Evolutionary conservation across 306 rosid genomes (phyloP).

Genomic region (Alnus glutinosa): DNA sequence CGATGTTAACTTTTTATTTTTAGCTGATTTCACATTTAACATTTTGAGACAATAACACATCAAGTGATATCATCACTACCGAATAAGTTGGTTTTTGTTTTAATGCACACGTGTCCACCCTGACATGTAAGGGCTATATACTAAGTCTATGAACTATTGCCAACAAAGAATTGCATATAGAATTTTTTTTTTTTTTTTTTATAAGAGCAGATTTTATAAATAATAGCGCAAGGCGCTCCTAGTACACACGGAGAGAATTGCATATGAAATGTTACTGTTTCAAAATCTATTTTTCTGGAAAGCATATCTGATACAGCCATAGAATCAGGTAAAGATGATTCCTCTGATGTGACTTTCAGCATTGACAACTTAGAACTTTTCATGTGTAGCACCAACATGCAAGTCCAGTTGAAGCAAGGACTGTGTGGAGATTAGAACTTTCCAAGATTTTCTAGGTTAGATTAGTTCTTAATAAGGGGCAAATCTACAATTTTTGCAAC

Average conservation of each 20-base stretch:
- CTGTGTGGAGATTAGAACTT: too few relatives aligned
- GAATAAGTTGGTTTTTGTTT: neutral
- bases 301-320: too few relatives aligned
- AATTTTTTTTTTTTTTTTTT: too few relatives aligned
- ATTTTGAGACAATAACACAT: neutral
- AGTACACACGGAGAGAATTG: too few relatives aligned
- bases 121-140: neutral
- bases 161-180: neutral
- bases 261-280: neutral
- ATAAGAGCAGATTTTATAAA: too few relatives aligned
- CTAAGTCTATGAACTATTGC: neutral
- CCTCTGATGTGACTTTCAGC: neutral
- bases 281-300: too few relatives aligned
- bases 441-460: too few relatives aligned
- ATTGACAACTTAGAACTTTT: neutral
- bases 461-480: too few relatives aligned
- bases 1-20: neutral
- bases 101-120: neutral
- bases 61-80: neutral
- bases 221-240: too few relatives aligned
- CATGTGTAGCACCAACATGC: neutral
- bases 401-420: neutral
- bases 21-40: neutral
- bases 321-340: neutral
- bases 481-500: too few relatives aligned